phyloP scores from a whole-genome alignment of 1,139 yeast species.

The Candida sp. region DNA sequence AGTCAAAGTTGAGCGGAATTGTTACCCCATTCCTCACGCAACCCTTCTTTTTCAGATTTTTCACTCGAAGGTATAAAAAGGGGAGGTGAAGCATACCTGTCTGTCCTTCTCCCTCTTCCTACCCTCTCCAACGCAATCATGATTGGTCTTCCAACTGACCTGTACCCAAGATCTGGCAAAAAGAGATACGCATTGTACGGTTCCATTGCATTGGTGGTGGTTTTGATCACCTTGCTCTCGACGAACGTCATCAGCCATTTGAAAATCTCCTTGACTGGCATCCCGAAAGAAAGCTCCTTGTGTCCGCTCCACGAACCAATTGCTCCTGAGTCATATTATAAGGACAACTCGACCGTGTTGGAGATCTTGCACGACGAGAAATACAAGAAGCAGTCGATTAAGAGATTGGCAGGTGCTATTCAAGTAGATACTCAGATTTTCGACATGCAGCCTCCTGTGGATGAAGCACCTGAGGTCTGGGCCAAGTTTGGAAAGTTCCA shows the following conservation, averaged over 20 bases:
- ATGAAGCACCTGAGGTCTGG: slow-evolving; percentile 42
- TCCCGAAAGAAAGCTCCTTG: slow-evolving; percentile 18
- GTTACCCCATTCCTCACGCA: too few relatives aligned
- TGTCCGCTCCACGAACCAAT: slow-evolving; percentile 36
- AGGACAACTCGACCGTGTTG: slow-evolving; percentile 40
- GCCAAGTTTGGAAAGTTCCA: slow-evolving; percentile 32
- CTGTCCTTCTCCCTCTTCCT: not conserved
- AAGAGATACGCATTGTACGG: slow-evolving; percentile 9
- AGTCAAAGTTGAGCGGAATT: too few relatives aligned
- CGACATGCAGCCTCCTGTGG: slow-evolving; percentile 48
- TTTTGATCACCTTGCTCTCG: slow-evolving; percentile 22
- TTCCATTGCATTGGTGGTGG: slow-evolving; percentile 15
- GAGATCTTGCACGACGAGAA: slow-evolving; percentile 32
- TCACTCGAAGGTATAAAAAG: too few relatives aligned
- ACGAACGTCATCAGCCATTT: slow-evolving; percentile 26
- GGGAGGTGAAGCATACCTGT: not conserved
- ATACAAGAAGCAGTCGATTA: slow-evolving; percentile 38
- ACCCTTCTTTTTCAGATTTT: too few relatives aligned
- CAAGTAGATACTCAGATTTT: slow-evolving; percentile 48
- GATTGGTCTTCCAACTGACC: slow-evolving; percentile 21
- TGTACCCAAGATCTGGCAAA: slow-evolving; percentile 5
- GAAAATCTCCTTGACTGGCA: slow-evolving; percentile 24
- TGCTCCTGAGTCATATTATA: slow-evolving; percentile 31
- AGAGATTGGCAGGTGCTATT: slow-evolving; percentile 45
- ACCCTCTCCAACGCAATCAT: slow-evolving; percentile 3